Base-by-base conservation (phyloP, 306 rosid species). In the Argentina anserina region DNA sequence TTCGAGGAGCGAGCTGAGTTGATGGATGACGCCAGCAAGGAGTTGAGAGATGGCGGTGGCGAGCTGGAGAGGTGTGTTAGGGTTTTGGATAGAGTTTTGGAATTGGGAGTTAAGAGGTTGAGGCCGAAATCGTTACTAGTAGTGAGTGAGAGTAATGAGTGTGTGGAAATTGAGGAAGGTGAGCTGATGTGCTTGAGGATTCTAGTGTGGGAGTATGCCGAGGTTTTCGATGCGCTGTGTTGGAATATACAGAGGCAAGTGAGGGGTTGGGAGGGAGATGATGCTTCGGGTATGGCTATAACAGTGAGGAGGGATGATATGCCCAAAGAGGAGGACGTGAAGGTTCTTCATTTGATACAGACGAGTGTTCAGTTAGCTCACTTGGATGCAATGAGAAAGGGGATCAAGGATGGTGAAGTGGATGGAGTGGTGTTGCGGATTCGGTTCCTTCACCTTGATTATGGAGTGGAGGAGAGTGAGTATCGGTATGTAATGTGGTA, bases 71-170 rank as follows among this genome's bases (percentile, higher is more conserved):
- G 61, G 31, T 82, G 92, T 52, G 83, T 84, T 67, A 72, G 71
- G 55, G 88, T 91, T 13, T 76, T 93, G 85, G 89, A 80, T 76
- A 78, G 75, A 78, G 72, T 86, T 58, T 84, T 94, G 77, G 95
- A 89, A 74, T 52, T 91, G 60, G 98, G 96, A n/a, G 83, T 84
- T 67, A 86, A 70, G 81, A 84, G 98, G 80, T 60, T 94, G 83
- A 81, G 72, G 82, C 82, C 81, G 31, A 85, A 86, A 1, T 68
- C 37, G 18, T 4, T 55, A 13, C 63, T 53, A 14, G 65, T 43
- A 67, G 21, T 58, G 82, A 52, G 39, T 61, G 68, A 58, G 53
- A 65, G 69, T 58, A 88, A 43, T n/a, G 72, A 70, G 34, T 71
- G 39, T 40, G 65, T 69, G 9, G 36, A 66, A 7, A 72, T 89